Evolutionary conservation across 2,329 filamentous ascomycete species (phyloP).

Genomic region (Alternaria gansuensis): DNA sequence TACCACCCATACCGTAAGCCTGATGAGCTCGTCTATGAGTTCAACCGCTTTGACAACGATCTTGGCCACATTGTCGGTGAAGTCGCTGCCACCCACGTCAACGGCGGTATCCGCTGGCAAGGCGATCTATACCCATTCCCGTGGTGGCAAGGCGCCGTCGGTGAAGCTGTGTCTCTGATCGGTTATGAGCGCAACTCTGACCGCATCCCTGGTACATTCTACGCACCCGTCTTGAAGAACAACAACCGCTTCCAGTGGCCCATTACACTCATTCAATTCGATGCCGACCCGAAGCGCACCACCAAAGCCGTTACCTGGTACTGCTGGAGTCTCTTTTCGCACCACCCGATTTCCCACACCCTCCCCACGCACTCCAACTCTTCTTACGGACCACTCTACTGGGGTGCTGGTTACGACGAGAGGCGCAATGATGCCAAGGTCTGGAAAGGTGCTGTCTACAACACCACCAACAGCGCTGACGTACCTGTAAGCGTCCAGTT

Average conservation of each 20-base stretch:
- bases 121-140: conserved; percentile 37
- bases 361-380: conserved; percentile 53
- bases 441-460: conserved; percentile 61
- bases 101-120: conserved; percentile 43
- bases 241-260: conserved; percentile 50
- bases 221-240: conserved; percentile 49
- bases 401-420: conserved; percentile 55
- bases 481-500: conserved; percentile 41
- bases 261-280: conserved; percentile 54
- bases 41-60: conserved; percentile 56
- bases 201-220: conserved; percentile 61
- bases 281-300: conserved; percentile 50
- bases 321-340: conserved; percentile 54
- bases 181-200: conserved; percentile 72
- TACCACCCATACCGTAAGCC: conserved; percentile 58
- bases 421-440: conserved; percentile 44
- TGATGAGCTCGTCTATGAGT: conserved; percentile 54
- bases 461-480: conserved; percentile 52
- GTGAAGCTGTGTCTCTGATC: conserved; percentile 71
- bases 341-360: conserved; percentile 56
- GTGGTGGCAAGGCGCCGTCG: conserved; percentile 65
- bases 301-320: conserved; percentile 45
- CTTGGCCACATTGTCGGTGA: conserved; percentile 47
- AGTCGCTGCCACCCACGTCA: conserved; percentile 47
- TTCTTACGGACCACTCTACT: conserved; percentile 57